Conservation (phyloP, 805 yeast genomes). For the Candida andamanensis region DNA sequence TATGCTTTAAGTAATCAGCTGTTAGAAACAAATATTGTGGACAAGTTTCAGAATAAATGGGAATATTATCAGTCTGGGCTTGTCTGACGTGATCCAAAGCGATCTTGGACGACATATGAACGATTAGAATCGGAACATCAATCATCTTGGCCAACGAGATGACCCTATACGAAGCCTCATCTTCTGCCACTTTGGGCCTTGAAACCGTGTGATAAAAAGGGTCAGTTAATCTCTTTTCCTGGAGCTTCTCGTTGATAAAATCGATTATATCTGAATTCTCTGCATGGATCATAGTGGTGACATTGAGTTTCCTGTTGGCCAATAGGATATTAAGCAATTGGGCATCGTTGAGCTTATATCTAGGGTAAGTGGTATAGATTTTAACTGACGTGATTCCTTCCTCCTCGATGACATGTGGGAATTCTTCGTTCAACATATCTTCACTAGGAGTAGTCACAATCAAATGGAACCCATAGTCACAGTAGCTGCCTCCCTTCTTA, state of each 20-base stretch:
- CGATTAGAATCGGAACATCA: conserved; percentile 43
- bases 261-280: conserved; percentile 45
- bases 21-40: conserved; percentile 46
- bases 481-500: conserved; percentile 17
- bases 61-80: conserved; percentile 38
- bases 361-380: conserved; percentile 44
- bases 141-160: conserved; percentile 39
- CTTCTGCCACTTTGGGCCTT: conserved; percentile 42
- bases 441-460: conserved; percentile 32
- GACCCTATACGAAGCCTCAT: conserved; percentile 47
- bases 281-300: conserved; percentile 50
- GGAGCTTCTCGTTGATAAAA: conserved; percentile 35
- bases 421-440: conserved; percentile 6
- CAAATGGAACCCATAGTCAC: conserved; percentile 48
- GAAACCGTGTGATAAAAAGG: conserved; percentile 44
- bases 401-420: conserved; percentile 17
- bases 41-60: conserved; percentile 47
- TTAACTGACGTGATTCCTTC: conserved; percentile 38
- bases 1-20: conserved; percentile 28
- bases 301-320: conserved; percentile 34
- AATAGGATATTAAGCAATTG: conserved; percentile 35
- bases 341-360: conserved; percentile 35
- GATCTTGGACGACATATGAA: conserved; percentile 43
- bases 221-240: conserved; percentile 30
- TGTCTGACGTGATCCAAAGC: conserved; percentile 37